Evolutionary conservation across 169 alveolate species (phyloP).

Genomic region (Plasmodium adleri): DNA sequence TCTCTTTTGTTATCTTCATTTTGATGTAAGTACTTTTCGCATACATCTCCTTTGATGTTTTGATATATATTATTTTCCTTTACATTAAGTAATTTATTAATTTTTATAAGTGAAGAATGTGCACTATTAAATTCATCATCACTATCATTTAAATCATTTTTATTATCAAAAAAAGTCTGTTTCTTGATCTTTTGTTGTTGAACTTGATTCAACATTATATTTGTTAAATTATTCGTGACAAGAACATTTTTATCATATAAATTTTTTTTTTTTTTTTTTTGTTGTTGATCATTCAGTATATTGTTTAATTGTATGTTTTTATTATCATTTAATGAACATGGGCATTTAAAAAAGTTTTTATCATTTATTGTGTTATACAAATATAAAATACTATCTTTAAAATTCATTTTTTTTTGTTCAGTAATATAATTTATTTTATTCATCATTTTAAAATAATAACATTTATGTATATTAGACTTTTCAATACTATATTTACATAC

Average conservation of each 20-base stretch:
- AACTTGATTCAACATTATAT: no score
- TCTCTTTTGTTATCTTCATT: not conserved
- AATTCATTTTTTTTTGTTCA: conserved; percentile 15
- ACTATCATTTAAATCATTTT: not conserved
- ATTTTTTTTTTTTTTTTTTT: not conserved
- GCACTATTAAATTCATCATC: not conserved
- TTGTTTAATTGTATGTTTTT: not conserved
- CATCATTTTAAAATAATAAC: conserved; percentile 43
- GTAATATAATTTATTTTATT: conserved; percentile 22
- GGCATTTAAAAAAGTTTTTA: conserved; percentile 34
- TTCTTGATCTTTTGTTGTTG: not conserved
- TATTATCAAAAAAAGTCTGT: not conserved
- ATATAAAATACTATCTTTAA: conserved; percentile 56
- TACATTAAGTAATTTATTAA: not conserved
- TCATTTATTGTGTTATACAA: conserved; percentile 34
- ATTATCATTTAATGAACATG: conserved; percentile 20
- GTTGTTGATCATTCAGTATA: not conserved
- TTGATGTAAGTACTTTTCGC: not conserved
- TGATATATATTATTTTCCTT: not conserved
- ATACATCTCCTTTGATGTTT: not conserved
- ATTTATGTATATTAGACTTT: conserved; percentile 62
- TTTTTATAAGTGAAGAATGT: no score
- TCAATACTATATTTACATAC: conserved; percentile 33
- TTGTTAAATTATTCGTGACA: no score
- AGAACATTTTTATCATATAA: no score